Percentiles rank a stretch among this genome's conserved stretches.
Conservation (phyloP, 1,284 basidiomycete species). For the Puccinia polysora region DNA sequence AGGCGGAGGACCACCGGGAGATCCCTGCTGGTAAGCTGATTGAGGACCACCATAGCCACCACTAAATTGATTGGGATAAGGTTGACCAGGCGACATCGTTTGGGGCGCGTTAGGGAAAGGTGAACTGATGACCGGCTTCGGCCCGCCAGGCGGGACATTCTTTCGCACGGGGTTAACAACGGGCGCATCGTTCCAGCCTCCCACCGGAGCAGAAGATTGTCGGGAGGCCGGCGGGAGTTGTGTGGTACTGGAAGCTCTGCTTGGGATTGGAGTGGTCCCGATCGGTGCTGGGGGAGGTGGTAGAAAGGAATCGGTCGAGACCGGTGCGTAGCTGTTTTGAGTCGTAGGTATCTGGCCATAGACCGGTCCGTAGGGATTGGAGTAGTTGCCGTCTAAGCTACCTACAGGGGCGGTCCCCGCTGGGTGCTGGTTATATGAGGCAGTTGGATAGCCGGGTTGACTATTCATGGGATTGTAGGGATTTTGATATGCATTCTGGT, state of each 20-base stretch:
- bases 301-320: conserved; percentile 38
- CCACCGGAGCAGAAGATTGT: conserved; percentile 48
- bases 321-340: conserved; percentile 49
- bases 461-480: conserved; percentile 13
- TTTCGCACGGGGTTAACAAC: conserved; percentile 30
- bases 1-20: conserved; percentile 23
- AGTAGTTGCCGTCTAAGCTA: conserved; percentile 38
- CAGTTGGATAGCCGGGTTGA: conserved; percentile 15
- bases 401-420: conserved; percentile 6
- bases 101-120: conserved; percentile 45
- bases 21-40: conserved; percentile 17
- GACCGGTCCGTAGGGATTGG: conserved; percentile 58
- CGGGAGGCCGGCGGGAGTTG: conserved; percentile 49
- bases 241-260: conserved; percentile 47
- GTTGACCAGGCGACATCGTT: conserved; percentile 45
- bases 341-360: conserved; percentile 79
- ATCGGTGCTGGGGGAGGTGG: conserved; percentile 52
- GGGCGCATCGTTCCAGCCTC: conserved; percentile 44
- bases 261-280: conserved; percentile 45
- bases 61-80: conserved; percentile 41
- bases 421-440: conserved; percentile 19
- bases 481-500: conserved; percentile 22
- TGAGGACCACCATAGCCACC: conserved; percentile 20
- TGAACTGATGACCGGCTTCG: conserved; percentile 41
- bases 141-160: conserved; percentile 7